Evolutionary conservation across 228 moss, liverwort and hornwort genomes (phyloP).

Genomic region (Sphagnum magellanicum): DNA sequence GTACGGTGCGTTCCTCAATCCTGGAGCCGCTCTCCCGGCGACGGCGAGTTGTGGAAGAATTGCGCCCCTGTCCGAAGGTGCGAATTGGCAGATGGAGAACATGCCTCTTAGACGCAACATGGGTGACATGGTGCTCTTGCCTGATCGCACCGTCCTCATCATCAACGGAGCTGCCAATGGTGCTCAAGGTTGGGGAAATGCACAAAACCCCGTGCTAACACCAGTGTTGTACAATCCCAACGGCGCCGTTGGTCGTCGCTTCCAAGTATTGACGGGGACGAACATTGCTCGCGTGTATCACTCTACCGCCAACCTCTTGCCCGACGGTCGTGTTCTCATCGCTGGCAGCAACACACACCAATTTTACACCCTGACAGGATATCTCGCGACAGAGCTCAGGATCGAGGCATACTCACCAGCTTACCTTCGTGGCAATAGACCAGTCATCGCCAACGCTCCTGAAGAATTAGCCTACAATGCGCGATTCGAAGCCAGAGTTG

Average conservation of each 20-base stretch:
- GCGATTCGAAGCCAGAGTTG: too few species aligned
- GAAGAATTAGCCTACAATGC: too few species aligned
- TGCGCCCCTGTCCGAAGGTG: conserved; percentile 3
- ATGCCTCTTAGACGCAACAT: conserved; percentile 23
- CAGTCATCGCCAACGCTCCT: too few species aligned
- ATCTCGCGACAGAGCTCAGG: conserved; percentile 31
- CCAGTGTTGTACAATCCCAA: conserved; percentile 17
- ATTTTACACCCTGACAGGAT: conserved; percentile 21
- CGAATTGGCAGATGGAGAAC: conserved; percentile 23
- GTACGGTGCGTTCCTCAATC: conserved; percentile 2
- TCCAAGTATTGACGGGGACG: not conserved
- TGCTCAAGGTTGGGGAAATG: conserved; percentile 32
- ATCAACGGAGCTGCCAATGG: conserved; percentile 30
- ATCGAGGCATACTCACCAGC: conserved; percentile 40
- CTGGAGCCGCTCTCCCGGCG: conserved; percentile 6
- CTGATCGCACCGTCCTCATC: conserved; percentile 18
- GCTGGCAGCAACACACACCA: conserved; percentile 39
- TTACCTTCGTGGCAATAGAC: conserved; percentile 7
- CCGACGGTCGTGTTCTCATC: conserved; percentile 24
- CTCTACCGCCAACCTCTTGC: conserved; percentile 25
- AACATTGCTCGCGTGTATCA: conserved; percentile 30
- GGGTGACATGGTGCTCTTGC: conserved; percentile 36
- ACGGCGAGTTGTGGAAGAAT: conserved; percentile 26
- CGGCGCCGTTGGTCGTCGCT: conserved; percentile 1
- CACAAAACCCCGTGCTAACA: conserved; percentile 10